Evolutionary conservation across 179 eudicot genomes (phyloP).

Genomic region (Gypsophila paniculata): DNA sequence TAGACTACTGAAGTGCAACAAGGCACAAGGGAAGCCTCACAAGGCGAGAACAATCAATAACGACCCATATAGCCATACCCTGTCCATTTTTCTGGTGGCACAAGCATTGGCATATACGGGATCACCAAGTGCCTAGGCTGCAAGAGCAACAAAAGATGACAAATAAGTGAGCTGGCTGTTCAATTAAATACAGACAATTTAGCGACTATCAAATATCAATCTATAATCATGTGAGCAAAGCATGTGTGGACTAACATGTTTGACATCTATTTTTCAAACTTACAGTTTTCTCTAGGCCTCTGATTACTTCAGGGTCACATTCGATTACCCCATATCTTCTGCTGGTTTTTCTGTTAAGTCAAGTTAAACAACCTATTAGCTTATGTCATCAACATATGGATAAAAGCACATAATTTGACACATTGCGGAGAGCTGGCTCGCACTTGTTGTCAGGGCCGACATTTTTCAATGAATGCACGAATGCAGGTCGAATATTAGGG

Average conservation of each 20-base stretch:
- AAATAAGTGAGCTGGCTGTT: not conserved
- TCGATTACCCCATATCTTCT: slow-evolving; percentile 74
- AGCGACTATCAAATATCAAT: not conserved
- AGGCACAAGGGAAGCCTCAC: not conserved
- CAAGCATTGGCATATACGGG: slow-evolving; percentile 97
- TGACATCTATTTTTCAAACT: slow-evolving; percentile 21
- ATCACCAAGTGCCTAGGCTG: slow-evolving; percentile 98
- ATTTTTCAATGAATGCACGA: slow-evolving; percentile 55
- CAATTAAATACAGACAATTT: not conserved
- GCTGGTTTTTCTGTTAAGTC: slow-evolving; percentile 43
- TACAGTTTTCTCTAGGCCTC: slow-evolving; percentile 84
- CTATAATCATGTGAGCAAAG: slow-evolving; percentile 7
- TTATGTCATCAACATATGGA: slow-evolving; percentile 12
- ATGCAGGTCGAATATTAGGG: slow-evolving; percentile 91
- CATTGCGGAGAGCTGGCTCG: slow-evolving; percentile 20
- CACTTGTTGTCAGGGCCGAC: slow-evolving; percentile 52
- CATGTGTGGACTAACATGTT: not conserved
- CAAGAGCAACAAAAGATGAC: slow-evolving; percentile 18
- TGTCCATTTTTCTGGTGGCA: slow-evolving; percentile 88
- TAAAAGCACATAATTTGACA: not conserved
- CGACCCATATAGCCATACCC: slow-evolving; percentile 47
- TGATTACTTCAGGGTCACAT: slow-evolving; percentile 69
- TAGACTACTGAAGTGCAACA: not conserved
- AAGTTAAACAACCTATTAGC: slow-evolving; percentile 10
- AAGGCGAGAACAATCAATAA: not conserved